Conservation (phyloP, 2,329 filamentous ascomycete species). For the Aureobasidium sp. region DNA sequence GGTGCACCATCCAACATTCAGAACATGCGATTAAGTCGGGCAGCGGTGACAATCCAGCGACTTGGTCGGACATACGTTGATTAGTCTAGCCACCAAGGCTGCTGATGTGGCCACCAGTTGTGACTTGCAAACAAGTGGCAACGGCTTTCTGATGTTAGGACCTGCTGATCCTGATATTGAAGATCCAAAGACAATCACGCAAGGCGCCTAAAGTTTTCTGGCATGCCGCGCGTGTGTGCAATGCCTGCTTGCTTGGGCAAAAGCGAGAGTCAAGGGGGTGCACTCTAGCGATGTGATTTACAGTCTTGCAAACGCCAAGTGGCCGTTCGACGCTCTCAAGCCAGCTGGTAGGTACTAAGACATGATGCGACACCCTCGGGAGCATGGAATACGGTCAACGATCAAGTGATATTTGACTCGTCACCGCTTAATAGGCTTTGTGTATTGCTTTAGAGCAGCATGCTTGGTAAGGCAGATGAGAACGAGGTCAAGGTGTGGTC, state of each 20-base stretch:
- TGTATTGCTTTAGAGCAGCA: neutral
- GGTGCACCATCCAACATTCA: neutral
- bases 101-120: slow-evolving; percentile 1
- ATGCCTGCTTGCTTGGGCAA: neutral
- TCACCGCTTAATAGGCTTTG: slow-evolving; percentile 5
- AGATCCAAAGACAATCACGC: neutral
- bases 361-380: slow-evolving; percentile 1
- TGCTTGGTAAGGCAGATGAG: slow-evolving; percentile 8
- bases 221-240: slow-evolving; percentile 4
- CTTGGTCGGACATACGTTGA: neutral
- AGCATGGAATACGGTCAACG: neutral
- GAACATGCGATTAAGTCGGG: neutral
- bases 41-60: neutral
- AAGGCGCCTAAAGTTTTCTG: slow-evolving; percentile 4
- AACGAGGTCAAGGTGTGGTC: slow-evolving; percentile 1
- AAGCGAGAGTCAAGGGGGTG: neutral
- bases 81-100: neutral
- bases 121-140: slow-evolving; percentile 5
- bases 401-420: slow-evolving; percentile 4
- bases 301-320: neutral
- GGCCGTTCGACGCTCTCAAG: slow-evolving; percentile 1
- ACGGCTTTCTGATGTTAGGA: neutral
- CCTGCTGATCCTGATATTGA: slow-evolving; percentile 10
- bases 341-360: slow-evolving; percentile 2
- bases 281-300: neutral